Evolutionary conservation across 2,329 filamentous ascomycete species (phyloP).

Genomic region (Xylariaceae sp.): DNA sequence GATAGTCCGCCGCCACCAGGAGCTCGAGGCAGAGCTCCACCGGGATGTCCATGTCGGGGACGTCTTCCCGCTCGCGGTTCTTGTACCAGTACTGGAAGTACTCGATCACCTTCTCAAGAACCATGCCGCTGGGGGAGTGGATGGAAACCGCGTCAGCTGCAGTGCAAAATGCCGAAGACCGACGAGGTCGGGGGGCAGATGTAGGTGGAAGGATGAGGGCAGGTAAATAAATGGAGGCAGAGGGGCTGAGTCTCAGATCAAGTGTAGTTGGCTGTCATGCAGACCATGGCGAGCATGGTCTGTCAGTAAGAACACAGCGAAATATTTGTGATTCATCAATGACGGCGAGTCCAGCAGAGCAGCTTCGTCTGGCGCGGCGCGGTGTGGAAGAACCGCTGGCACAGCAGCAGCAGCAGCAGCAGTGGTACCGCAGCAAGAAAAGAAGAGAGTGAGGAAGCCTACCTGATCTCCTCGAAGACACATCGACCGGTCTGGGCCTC

Average conservation of each 20-base stretch:
- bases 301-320: slow-evolving; percentile 40
- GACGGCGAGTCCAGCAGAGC: too few species aligned
- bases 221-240: slow-evolving; percentile 5
- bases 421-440: background rate
- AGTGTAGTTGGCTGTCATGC: slow-evolving; percentile 53
- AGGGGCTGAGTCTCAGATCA: slow-evolving; percentile 45
- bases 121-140: slow-evolving; percentile 52
- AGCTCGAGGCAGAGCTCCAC: slow-evolving; percentile 72
- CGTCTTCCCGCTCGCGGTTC: slow-evolving; percentile 60
- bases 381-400: background rate
- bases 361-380: too few species aligned
- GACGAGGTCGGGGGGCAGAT: too few species aligned
- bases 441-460: slow-evolving; percentile 25
- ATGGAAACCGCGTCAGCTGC: slow-evolving; percentile 13
- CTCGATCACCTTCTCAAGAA: slow-evolving; percentile 74
- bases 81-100: slow-evolving; percentile 80
- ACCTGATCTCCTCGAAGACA: slow-evolving; percentile 68
- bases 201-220: slow-evolving; percentile 5
- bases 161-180: too few species aligned
- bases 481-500: slow-evolving; percentile 60
- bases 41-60: slow-evolving; percentile 74
- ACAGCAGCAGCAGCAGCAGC: too few species aligned
- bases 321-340: slow-evolving; percentile 32
- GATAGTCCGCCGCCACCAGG: slow-evolving; percentile 68
- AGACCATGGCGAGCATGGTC: slow-evolving; percentile 37